phyloP scores from a whole-genome alignment of 768 basidiomycete genomes.

The Rhizopogon sp. region DNA sequence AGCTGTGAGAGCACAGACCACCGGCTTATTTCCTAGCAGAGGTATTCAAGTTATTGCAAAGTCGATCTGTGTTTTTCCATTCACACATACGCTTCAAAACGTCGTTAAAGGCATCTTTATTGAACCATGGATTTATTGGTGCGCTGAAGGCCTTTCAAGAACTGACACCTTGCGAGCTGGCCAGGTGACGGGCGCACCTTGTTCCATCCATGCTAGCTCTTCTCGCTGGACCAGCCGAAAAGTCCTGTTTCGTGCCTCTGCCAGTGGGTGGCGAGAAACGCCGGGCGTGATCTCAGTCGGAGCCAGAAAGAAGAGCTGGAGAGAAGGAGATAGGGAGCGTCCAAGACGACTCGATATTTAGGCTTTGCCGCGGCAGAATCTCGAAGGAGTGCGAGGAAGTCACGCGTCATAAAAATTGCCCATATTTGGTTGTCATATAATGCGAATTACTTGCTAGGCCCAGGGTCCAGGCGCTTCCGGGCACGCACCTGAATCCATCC shows the following conservation, averaged over 20 bases:
- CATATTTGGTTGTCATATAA: neutral
- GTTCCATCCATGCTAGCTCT: conserved; percentile 75
- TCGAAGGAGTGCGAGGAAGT: neutral
- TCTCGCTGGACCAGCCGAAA: conserved; percentile 54
- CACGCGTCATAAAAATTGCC: conserved; percentile 2
- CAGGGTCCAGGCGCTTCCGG: too few species aligned
- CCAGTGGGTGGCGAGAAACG: conserved; percentile 38
- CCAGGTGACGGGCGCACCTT: conserved; percentile 33
- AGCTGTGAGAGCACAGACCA: conserved; percentile 86
- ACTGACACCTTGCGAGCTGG: neutral
- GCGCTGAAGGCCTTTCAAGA: conserved; percentile 24
- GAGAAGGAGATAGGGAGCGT: conserved; percentile 1
- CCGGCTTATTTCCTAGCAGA: conserved; percentile 70
- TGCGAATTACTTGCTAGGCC: too few species aligned
- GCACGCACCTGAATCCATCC: too few species aligned
- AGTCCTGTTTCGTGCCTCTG: conserved; percentile 70
- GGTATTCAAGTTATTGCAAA: conserved; percentile 5
- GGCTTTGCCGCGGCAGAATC: neutral
- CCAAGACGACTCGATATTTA: neutral
- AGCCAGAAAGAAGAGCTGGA: conserved; percentile 12
- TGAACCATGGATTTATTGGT: conserved; percentile 59
- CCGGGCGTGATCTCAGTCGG: conserved; percentile 10
- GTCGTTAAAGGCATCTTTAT: conserved; percentile 57
- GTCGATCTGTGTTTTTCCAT: neutral
- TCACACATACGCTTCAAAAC: conserved; percentile 54